phyloP scores from a whole-genome alignment of 257 asterid species.

The Nicotiana tabacum region DNA sequence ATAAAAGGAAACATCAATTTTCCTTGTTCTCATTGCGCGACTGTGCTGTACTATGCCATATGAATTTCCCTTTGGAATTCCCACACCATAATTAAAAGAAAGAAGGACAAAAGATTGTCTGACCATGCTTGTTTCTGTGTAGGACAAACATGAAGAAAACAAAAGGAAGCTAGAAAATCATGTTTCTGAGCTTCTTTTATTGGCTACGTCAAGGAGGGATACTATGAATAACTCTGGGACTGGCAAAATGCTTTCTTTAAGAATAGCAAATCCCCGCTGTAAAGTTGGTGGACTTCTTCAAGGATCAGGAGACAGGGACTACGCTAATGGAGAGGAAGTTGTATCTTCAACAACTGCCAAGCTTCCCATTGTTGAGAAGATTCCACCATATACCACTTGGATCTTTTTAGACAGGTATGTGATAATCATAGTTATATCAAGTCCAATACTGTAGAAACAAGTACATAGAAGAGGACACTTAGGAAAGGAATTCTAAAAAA shows the following conservation, averaged over 20 bases:
- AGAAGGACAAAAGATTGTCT: background rate
- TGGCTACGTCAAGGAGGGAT: slow-evolving; percentile 55
- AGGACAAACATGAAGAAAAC: slow-evolving; percentile 67
- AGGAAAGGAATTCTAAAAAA: background rate
- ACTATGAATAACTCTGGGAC: slow-evolving; percentile 25
- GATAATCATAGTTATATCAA: slow-evolving; percentile 7
- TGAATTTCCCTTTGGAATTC: background rate
- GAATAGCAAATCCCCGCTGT: slow-evolving; percentile 62
- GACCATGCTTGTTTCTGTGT: slow-evolving; percentile 8
- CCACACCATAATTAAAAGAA: background rate
- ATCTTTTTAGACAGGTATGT: slow-evolving; percentile 71
- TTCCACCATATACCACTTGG: slow-evolving; percentile 93
- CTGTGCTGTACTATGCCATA: background rate
- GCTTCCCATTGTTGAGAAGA: slow-evolving; percentile 62
- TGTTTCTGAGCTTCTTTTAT: slow-evolving; percentile 35
- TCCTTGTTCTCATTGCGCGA: background rate
- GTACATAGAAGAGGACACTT: background rate
- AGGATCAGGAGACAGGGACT: slow-evolving; percentile 59
- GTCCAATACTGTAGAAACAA: background rate
- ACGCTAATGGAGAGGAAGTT: slow-evolving; percentile 48
- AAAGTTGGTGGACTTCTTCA: slow-evolving; percentile 42
- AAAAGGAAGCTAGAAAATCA: slow-evolving; percentile 38
- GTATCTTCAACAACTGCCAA: slow-evolving; percentile 50
- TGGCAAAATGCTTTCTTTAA: slow-evolving; percentile 51
- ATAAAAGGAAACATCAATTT: background rate